Percentiles rank a stretch among this genome's conserved stretches.
phyloP scores from a whole-genome alignment of 2,329 filamentous ascomycete genomes.

The Bipolaris victoriae region DNA sequence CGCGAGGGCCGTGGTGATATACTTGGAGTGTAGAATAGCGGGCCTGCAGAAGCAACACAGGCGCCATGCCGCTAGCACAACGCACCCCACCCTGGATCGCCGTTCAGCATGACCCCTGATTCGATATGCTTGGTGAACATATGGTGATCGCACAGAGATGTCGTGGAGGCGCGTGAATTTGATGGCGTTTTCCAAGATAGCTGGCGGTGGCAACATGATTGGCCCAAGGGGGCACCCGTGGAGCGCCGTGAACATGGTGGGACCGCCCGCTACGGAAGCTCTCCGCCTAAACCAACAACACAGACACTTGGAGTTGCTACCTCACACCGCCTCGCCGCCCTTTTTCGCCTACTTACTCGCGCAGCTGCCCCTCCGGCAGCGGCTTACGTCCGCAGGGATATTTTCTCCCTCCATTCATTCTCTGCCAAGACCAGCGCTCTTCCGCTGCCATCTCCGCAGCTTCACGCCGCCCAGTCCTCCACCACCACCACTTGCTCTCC shows the following conservation, averaged over 20 bases:
- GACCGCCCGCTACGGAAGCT: conserved; percentile 16
- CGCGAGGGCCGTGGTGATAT: not conserved
- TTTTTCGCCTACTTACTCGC: conserved; percentile 21
- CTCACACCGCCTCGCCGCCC: conserved; percentile 18
- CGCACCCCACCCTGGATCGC: conserved; percentile 19
- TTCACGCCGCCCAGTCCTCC: conserved; percentile 1
- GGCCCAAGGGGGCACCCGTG: conserved; percentile 10
- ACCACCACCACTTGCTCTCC: not conserved
- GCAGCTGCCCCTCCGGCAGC: conserved; percentile 14
- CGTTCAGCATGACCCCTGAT: conserved; percentile 15
- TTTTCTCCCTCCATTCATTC: conserved; percentile 10
- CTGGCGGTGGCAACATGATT: conserved; percentile 16
- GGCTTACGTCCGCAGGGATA: conserved; percentile 16
- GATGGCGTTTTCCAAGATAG: not conserved
- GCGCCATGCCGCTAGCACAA: conserved; percentile 11
- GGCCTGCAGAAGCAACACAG: conserved; percentile 2
- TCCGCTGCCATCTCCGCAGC: conserved; percentile 19
- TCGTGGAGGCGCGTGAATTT: conserved; percentile 1
- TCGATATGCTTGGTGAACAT: conserved; percentile 4
- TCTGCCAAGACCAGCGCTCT: conserved; percentile 30
- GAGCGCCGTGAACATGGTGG: conserved; percentile 13
- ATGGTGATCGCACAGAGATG: conserved; percentile 1
- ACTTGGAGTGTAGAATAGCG: too few species aligned
- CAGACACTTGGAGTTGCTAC: conserved; percentile 21
- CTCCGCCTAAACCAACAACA: conserved; percentile 22